Conservation (phyloP, 106 monocot genomes). For the Gastrodia elata region DNA sequence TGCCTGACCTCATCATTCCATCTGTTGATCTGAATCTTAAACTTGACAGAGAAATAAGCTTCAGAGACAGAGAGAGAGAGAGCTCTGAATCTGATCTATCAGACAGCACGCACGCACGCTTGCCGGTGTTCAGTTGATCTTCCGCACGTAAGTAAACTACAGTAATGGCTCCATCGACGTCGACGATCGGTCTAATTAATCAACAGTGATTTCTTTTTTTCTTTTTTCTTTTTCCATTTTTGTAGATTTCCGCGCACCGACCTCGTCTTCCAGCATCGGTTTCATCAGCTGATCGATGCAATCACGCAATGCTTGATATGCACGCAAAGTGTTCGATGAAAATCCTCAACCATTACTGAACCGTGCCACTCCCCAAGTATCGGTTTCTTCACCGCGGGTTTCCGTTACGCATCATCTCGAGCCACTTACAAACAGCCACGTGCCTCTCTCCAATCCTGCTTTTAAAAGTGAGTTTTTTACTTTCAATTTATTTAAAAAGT, state of each 20-base stretch:
- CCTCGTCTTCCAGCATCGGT: slow-evolving; percentile 1
- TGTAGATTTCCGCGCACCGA: no score
- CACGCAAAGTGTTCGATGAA: slow-evolving; percentile 10
- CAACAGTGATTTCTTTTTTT: neutral
- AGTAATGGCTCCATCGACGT: neutral
- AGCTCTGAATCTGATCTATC: no score
- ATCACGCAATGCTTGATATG: neutral
- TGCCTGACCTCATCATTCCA: neutral
- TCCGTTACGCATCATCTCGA: no score
- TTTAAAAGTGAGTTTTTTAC: no score
- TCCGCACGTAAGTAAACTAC: slow-evolving; percentile 1
- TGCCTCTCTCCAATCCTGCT: no score
- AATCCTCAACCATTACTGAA: neutral
- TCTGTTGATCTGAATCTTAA: neutral
- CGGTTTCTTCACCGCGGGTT: neutral
- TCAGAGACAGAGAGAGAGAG: neutral
- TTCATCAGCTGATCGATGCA: neutral
- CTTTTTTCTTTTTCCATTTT: neutral
- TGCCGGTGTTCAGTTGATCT: neutral
- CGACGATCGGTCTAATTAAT: neutral
- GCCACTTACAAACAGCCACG: no score
- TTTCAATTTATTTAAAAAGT: no score
- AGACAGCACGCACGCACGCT: neutral
- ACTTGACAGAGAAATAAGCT: neutral
- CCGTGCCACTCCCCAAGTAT: no score